phyloP scores from a whole-genome alignment of 306 rosid species.

The Ziziphus jujuba region DNA sequence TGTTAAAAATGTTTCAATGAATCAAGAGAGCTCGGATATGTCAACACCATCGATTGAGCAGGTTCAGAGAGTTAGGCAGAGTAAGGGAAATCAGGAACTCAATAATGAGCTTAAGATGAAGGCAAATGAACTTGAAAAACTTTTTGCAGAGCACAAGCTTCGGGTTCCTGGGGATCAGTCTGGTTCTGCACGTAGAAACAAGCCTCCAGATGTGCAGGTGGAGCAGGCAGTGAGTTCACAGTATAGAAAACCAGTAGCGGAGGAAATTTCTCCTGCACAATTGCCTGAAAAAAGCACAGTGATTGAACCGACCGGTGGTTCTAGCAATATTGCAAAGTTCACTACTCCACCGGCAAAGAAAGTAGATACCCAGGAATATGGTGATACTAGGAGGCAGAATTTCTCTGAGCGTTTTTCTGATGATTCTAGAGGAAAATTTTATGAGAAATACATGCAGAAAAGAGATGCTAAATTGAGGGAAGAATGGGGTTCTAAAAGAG shows the following conservation, averaged over 20 bases:
- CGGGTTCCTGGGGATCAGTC: conserved; percentile 89
- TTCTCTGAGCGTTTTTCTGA: conserved; percentile 59
- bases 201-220: conserved; percentile 47
- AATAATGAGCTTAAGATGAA: conserved; percentile 92
- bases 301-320: conserved; percentile 44
- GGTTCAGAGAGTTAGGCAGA: conserved; percentile 73
- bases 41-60: conserved; percentile 49
- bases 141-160: conserved; percentile 94
- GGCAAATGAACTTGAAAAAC: conserved; percentile 96
- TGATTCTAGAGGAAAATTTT: conserved; percentile 84
- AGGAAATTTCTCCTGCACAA: conserved; percentile 50
- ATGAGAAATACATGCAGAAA: conserved; percentile 84
- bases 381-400: conserved; percentile 52
- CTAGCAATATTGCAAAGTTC: conserved; percentile 34
- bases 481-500: conserved; percentile 82
- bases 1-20: conserved; percentile 44
- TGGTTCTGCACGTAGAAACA: conserved; percentile 62
- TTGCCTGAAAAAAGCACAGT: conserved; percentile 36
- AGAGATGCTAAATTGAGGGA: conserved; percentile 90
- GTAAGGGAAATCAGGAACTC: conserved; percentile 85
- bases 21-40: conserved; percentile 40
- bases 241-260: conserved; percentile 41
- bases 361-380: conserved; percentile 44
- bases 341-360: conserved; percentile 41
- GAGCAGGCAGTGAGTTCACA: conserved; percentile 52